Percentiles rank a stretch among this genome's conserved stretches.
These are phyloP conservation scores for Nakaseomyces bracarensis DNA, from an alignment of 1,139 yeast genomes.

Conservation along the genomic window DNA sequence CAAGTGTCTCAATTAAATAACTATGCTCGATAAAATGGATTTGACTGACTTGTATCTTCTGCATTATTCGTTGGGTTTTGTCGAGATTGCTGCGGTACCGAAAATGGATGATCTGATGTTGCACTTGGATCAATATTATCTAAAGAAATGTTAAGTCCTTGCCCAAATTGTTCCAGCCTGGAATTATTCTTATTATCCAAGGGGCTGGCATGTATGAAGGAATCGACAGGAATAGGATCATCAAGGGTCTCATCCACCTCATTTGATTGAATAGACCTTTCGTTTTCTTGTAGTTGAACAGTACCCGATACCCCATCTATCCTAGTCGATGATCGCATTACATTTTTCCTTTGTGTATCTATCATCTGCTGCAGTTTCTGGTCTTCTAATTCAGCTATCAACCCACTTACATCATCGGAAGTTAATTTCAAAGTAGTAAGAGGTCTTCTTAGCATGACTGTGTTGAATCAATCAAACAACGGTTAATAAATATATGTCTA, in stretches of 20 bases:
- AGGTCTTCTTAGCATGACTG: slow-evolving; percentile 15
- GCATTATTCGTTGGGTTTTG: neutral
- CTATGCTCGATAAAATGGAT: slow-evolving; percentile 2
- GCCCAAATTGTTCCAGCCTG: neutral
- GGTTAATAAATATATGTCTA: neutral
- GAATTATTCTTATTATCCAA: slow-evolving; percentile 1
- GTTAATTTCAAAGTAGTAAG: slow-evolving; percentile 15
- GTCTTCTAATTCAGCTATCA: slow-evolving; percentile 16
- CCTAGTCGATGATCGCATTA: slow-evolving; percentile 6
- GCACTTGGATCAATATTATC: neutral
- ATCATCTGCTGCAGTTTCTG: slow-evolving; percentile 10
- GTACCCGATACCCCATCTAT: neutral
- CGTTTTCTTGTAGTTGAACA: neutral
- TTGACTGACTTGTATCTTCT: neutral
- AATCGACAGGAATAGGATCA: slow-evolving; percentile 5
- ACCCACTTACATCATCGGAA: slow-evolving; percentile 14
- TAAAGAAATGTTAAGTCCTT: slow-evolving; percentile 1
- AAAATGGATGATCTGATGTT: neutral
- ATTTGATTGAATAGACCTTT: neutral
- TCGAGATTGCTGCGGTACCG: neutral
- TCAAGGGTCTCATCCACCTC: neutral
- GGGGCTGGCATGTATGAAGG: slow-evolving; percentile 2
- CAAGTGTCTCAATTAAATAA: neutral
- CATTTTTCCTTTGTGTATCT: slow-evolving; percentile 2
- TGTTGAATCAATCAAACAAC: neutral